Evolutionary conservation across 768 basidiomycete genomes (phyloP), one percentile per base, ranked within the genome.

Genomic region (Pleurotus pulmonarius): DNA sequence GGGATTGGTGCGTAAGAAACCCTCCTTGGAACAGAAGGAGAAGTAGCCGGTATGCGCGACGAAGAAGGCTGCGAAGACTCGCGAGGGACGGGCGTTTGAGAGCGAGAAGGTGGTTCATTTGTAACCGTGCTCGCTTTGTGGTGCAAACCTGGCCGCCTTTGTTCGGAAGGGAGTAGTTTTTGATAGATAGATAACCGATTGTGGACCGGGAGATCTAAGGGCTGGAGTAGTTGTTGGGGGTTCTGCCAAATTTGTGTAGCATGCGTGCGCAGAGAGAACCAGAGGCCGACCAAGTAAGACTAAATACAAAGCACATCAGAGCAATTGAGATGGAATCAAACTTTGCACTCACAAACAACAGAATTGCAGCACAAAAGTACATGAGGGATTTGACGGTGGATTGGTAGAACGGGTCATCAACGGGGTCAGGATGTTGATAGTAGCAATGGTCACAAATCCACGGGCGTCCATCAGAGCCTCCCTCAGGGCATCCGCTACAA

Each of bases 221-320:
- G 74, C 38, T 92, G 84, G 52, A 94, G 71, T 2, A 94, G 77
- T 47, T 86, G 88, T 59, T 90, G 94, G 2, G 95, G 95, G 67
- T 98, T 98, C 68, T 98, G 94, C 97, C 97, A 99, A 63, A 99
- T 99, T 68, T 98, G 97, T 12, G 90, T 87, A 5, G 97, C 97
- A 67, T 99, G 97, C 1, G 97, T 99, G 46, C 93, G 88, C 15
- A 99, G 84, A 39, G 97, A 98, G 76, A 99, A 99, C 97, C 97
- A 98, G 0, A 98, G 78, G 37, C 97, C 97, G 58, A 98, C 83
- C 46, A 98, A 82, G 70, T 99, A 99, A 1, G 97, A 98, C 94
- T 98, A 45, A 18, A 13, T 34, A 16, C 44, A 15, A 37, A 43
- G 9, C 45, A 39, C 63, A 41, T 65, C 58, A 37, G 38, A 49